phyloP scores from a whole-genome alignment of 768 basidiomycete species.

The Pleurotus sapidus region DNA sequence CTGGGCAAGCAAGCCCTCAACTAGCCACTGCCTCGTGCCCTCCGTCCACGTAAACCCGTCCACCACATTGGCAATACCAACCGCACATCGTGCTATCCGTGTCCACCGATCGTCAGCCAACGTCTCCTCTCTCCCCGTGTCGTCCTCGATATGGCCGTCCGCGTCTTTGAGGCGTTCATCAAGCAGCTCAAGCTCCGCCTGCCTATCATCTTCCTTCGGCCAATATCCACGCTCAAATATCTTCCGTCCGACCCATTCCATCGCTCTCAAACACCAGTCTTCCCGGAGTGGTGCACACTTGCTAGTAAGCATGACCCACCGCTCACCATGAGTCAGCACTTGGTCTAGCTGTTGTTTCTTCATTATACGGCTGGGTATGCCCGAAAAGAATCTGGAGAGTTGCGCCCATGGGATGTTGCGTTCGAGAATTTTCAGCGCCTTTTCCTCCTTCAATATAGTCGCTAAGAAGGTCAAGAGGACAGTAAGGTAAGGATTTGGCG shows the following conservation, averaged over 20 bases:
- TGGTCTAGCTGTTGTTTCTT: slow-evolving; percentile 10
- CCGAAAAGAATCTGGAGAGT: slow-evolving; percentile 61
- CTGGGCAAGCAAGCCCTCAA: slow-evolving; percentile 62
- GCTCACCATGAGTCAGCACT: slow-evolving; percentile 29
- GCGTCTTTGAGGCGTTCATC: slow-evolving; percentile 57
- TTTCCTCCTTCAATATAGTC: slow-evolving; percentile 65
- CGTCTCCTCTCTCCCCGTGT: slow-evolving; percentile 48
- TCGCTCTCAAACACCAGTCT: slow-evolving; percentile 94
- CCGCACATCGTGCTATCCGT: slow-evolving; percentile 66
- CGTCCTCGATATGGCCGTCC: slow-evolving; percentile 85
- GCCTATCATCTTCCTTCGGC: slow-evolving; percentile 70
- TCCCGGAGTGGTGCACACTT: slow-evolving; percentile 77
- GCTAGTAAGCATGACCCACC: slow-evolving; percentile 66
- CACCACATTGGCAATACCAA: slow-evolving; percentile 65
- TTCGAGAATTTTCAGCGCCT: slow-evolving; percentile 62
- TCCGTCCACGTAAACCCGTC: slow-evolving; percentile 73
- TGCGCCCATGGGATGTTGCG: slow-evolving; percentile 83
- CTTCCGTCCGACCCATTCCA: slow-evolving; percentile 92
- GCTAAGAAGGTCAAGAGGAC: slow-evolving; percentile 86
- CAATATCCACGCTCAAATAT: slow-evolving; percentile 95
- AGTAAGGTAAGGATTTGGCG: slow-evolving; percentile 84
- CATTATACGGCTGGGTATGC: slow-evolving; percentile 48
- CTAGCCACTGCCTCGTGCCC: slow-evolving; percentile 56
- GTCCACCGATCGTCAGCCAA: slow-evolving; percentile 56
- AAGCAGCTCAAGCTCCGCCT: slow-evolving; percentile 77